Evolutionary conservation across 2,329 filamentous ascomycete genomes (phyloP), one percentile per base, ranked within the genome.

Genomic region (Claviceps sp.): DNA sequence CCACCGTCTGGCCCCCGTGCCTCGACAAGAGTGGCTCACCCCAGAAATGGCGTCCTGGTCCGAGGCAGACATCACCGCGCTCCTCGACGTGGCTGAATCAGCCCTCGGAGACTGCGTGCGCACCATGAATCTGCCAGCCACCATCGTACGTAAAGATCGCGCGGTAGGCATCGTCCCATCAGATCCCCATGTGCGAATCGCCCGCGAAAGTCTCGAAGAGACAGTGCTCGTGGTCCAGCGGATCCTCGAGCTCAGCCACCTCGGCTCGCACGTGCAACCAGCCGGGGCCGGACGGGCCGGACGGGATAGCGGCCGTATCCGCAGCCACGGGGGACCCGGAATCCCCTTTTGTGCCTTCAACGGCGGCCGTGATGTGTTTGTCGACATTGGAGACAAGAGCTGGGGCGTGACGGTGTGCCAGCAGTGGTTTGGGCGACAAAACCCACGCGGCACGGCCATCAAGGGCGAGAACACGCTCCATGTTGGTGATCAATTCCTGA

Each of bases 291-390:
- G 29, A 34, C 29, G 29, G 29, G 29, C 29, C 3, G 29, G 29
- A 34, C 9, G 9, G 29, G 29, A 34, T 9, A 9, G 29, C 29
- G 29, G 29, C 9, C 9, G 29, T 11, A 11, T 3, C 9, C 58
- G 58, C 51, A 57, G 44, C 52, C 9, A 11, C 54, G 53, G 58
- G 49, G 45, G 46, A 22, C 49, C 42, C 53, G 59, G 58, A 64
- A 71, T 98, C 36, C 93, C 93, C 0, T 98, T 97, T 64, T 98
- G 93, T 64, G 93, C 93, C 22, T 98, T 98, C 74, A 98, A 98
- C 66, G 93, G 91, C 50, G 93, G 93, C 11, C 91, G 93, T 55
- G 93, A 98, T 66, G 89, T 97, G 43, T 98, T 98, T 68, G 90
- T 98, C 50, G 93, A 98, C 66, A 96, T 98, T 62, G 93, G 93